phyloP scores from a whole-genome alignment of 2,329 filamentous ascomycete genomes.

The Orbilia ellipsospora region DNA sequence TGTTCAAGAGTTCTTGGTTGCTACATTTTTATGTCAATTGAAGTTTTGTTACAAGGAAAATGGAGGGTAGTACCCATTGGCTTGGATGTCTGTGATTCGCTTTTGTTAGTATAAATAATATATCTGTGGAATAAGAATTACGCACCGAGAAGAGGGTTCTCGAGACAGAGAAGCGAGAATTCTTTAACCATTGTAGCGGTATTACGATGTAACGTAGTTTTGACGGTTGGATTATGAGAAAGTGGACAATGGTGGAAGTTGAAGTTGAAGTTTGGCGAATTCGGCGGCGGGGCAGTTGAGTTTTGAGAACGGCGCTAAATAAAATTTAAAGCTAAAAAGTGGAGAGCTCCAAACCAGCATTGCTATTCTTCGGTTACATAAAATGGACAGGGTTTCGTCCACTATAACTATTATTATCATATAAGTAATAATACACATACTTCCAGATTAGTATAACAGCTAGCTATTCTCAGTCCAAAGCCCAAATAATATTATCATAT shows the following conservation, averaged over 20 bases:
- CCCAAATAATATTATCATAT: not conserved
- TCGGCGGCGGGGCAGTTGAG: slow-evolving; percentile 26
- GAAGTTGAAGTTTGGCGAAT: slow-evolving; percentile 28
- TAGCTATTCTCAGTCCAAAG: not conserved
- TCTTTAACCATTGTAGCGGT: slow-evolving; percentile 77
- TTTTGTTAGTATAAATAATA: not conserved
- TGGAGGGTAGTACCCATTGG: slow-evolving; percentile 69
- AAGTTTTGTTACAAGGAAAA: slow-evolving; percentile 17
- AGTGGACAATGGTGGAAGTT: slow-evolving; percentile 1
- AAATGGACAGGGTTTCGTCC: no score
- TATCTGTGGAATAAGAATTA: not conserved
- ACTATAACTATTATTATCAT: no score
- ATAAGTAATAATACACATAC: slow-evolving; percentile 4
- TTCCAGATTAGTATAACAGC: not conserved
- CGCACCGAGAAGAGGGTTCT: slow-evolving; percentile 93
- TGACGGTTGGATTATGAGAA: slow-evolving; percentile 1
- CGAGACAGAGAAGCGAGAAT: slow-evolving; percentile 89
- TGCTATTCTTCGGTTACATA: no score
- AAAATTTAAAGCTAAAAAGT: slow-evolving; percentile 26
- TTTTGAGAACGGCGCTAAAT: not conserved
- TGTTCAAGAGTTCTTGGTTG: slow-evolving; percentile 83
- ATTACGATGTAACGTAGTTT: slow-evolving; percentile 4
- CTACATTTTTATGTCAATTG: slow-evolving; percentile 65
- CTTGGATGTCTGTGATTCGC: slow-evolving; percentile 81
- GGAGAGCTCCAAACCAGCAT: slow-evolving; percentile 35